phyloP scores from a whole-genome alignment of 306 rosid genomes.

The Quercus ilex region DNA sequence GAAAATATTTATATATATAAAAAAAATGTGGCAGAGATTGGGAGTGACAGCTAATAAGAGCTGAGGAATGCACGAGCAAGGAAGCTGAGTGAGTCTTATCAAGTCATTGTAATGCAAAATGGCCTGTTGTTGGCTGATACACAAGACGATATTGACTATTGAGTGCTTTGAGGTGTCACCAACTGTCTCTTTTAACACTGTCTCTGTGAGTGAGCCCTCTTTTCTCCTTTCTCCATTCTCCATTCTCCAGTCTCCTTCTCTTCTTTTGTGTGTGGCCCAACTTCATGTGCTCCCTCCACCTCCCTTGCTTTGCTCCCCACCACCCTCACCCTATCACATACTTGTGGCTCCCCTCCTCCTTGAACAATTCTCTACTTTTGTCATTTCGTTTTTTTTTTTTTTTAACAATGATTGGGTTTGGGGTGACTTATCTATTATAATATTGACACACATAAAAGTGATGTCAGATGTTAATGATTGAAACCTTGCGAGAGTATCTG shows the following conservation, averaged over 20 bases:
- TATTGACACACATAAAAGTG: no score
- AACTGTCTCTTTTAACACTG: constrained; percentile 4
- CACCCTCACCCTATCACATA: no score
- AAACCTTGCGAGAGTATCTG: no score
- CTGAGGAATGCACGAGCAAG: constrained; percentile 49
- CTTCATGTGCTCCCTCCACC: constrained; percentile 21
- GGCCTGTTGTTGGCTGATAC: constrained; percentile 21
- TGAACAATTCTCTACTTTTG: no score
- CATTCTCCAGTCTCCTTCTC: neutral
- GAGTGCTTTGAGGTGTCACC: constrained; percentile 30
- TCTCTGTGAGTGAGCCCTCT: neutral
- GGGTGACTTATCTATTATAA: no score
- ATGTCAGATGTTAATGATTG: no score
- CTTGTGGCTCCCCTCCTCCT: no score
- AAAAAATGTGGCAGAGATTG: constrained; percentile 18
- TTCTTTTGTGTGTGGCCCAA: neutral
- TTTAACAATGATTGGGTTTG: no score
- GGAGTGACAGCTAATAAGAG: constrained; percentile 55
- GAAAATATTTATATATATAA: constrained; percentile 2
- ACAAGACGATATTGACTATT: neutral
- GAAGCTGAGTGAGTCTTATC: constrained; percentile 32
- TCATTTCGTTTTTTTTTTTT: no score
- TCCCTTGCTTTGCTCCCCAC: no score
- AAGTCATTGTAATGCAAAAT: constrained; percentile 35
- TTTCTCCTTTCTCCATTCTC: constrained; percentile 10